Evolutionary conservation across 176 grass and related monocot species (phyloP), one percentile per base, ranked within the genome.

Genomic region (Phoenix dactylifera): DNA sequence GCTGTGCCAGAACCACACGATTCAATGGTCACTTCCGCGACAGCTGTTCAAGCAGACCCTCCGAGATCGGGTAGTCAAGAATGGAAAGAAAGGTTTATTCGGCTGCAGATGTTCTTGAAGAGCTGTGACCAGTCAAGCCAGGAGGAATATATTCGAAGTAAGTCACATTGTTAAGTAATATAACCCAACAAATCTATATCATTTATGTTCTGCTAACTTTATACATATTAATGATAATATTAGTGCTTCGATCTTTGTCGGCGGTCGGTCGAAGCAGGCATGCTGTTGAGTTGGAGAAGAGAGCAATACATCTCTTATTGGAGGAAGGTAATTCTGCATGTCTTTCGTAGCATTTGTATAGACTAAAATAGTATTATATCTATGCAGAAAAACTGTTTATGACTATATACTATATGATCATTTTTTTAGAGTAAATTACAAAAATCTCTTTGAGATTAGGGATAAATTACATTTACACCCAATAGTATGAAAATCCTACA

Each of bases 231-330:
- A 44, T 76, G 59, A 30, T 25, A 51, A 50, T 66, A 63, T 69
- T 76, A 97, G 87, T 76, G 76, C 84, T 97, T 62, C 67, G 76
- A 52, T 92, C 87, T 26, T 76, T 92, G 57, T 88, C 93, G 68
- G 60, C 93, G 15, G 64, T 55, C 57, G 87, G 76, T 39, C 72
- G 81, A 82, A 97, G 76, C 67, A 88, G 75, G 76, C 84, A 88
- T 76, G 84, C 93, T 14, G 59, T 92, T 60, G 87, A 92, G 29
- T 64, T 97, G 70, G 87, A 97, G 93, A 92, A 86, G 65, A 75
- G 87, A 54, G 84, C 93, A 59, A 86, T 90, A 69, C 80, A 76
- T 70, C 84, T 97, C 39, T 85, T 97, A 65, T 49, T 97, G 0
- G 84, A 97, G 70, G 93, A 97, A 97, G 93, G 87, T 97, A 80